A percentile compares a stretch with the other conserved stretches of the same genome.
Conservation (phyloP, 2,329 filamentous ascomycete species). For the Pyrenophora graminea region DNA sequence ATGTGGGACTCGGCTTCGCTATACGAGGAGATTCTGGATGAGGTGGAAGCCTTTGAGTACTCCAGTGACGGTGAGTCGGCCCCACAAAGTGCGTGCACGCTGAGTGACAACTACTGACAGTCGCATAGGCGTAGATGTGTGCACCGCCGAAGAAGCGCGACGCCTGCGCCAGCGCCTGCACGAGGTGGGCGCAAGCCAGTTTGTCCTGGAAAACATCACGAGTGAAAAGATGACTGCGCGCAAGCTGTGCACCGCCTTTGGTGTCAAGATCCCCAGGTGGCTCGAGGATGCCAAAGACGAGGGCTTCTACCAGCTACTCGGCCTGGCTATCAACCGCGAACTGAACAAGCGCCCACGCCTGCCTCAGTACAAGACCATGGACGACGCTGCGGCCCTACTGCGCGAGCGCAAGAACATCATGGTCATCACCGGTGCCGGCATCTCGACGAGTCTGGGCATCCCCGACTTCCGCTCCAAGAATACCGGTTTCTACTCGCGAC, state of each 20-base stretch:
- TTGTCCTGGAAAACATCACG: constrained; percentile 63
- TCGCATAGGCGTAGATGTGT: constrained; percentile 32
- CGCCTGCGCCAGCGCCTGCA: constrained; percentile 72
- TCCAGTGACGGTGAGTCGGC: constrained; percentile 26
- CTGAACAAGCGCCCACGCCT: constrained; percentile 82
- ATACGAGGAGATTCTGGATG: constrained; percentile 43
- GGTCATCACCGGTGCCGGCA: constrained; percentile 92
- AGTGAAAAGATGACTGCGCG: constrained; percentile 73
- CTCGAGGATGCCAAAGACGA: constrained; percentile 75
- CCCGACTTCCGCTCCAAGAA: constrained; percentile 95
- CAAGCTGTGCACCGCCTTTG: constrained; percentile 86
- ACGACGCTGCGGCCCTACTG: constrained; percentile 82
- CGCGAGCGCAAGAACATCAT: constrained; percentile 79
- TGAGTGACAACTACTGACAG: constrained; percentile 14
- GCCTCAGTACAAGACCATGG: constrained; percentile 77
- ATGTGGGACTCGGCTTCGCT: constrained; percentile 40
- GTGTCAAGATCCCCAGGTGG: constrained; percentile 72
- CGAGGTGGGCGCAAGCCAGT: constrained; percentile 75
- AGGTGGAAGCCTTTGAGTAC: constrained; percentile 37
- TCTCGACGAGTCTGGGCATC: constrained; percentile 94
- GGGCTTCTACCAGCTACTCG: constrained; percentile 74
- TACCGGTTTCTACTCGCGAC: constrained; percentile 85
- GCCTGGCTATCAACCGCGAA: constrained; percentile 77
- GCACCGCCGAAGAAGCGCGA: constrained; percentile 60
- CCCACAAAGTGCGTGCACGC: neutral